Conservation (phyloP, 257 asterid genomes). For the Handroanthus guayacan region DNA sequence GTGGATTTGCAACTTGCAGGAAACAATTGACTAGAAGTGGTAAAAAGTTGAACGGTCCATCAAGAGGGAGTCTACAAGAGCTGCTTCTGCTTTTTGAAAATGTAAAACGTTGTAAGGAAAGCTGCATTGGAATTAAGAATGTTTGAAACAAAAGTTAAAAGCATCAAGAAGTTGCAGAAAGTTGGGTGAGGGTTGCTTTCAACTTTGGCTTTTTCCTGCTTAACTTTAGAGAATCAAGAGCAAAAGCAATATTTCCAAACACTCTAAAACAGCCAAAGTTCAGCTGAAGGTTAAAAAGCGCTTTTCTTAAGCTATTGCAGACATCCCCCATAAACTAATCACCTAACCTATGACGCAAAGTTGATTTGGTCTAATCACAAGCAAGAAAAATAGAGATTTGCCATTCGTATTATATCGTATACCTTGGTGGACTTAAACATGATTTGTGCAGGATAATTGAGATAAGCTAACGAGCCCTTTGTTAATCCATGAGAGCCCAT, state of each 20-base stretch:
- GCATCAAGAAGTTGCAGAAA: too few species aligned
- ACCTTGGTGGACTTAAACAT: conserved; percentile 99
- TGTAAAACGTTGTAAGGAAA: too few species aligned
- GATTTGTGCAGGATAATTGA: conserved; percentile 95
- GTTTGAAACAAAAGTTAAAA: too few species aligned
- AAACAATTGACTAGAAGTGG: neutral
- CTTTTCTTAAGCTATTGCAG: too few species aligned
- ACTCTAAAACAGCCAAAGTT: too few species aligned
- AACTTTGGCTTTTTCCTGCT: too few species aligned
- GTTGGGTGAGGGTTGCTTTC: neutral
- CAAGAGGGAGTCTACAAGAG: too few species aligned
- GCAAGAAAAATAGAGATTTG: neutral
- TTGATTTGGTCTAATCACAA: neutral
- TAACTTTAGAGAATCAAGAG: too few species aligned
- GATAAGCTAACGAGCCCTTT: conserved; percentile 91
- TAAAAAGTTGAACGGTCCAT: conserved; percentile 5
- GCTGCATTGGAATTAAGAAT: too few species aligned
- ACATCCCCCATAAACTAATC: neutral
- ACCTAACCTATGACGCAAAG: neutral
- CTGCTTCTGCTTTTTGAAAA: too few species aligned
- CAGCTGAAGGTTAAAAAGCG: too few species aligned
- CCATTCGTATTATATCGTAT: neutral
- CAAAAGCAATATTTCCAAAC: too few species aligned
- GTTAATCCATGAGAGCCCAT: conserved; percentile 98
- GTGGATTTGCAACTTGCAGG: neutral